Base-by-base conservation (phyloP, 257 asterid species). In the Nicotiana paniculata region DNA sequence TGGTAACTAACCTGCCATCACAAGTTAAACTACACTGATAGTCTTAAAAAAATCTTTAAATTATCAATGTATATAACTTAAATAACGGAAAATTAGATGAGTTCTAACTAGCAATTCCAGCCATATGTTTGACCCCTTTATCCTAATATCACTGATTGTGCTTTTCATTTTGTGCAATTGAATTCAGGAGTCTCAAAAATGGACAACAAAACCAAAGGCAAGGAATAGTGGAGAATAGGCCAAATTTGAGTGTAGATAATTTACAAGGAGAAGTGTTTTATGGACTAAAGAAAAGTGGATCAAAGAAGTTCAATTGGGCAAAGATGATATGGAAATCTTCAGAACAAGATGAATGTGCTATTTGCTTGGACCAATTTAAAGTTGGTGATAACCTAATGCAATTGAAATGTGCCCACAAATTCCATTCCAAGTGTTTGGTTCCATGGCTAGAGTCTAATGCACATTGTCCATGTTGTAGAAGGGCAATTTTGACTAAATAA, bases 401-500 rank as follows among this genome's bases (percentile, higher is more conserved):
- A 81, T 75, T 94, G 89, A 84, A 90, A 0, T 94, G 98, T 74
- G 95, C 86, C 6, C 98, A 94, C 84, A 87, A 86, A 81, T 94
- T 90, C 85, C 98, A 94, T 77, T 85, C 86, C 2, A 89, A 83
- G 21, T 94, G 98, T 81, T 87, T 92, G 90, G 65, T 85, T 18
- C 98, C 98, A 55, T 94, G 98, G 98, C 85, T 94, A 67, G 90
- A 88, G 80, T 86, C 83, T 65, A 92, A 87, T 81, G 85, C 89
- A 0, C 97, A 87, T 39, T 93, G 97, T 83, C 97, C 97, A 83
- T 92, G 93, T 82, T 93, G 97, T 83, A 89, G 97, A 70, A 61
- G 62, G 77, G 64, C 46, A 69, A 13, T 35, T 65, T 5, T 74
- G 21, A 76, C 51, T 15, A 26, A 4, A 58, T 61, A 61, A 61